Base-by-base conservation (phyloP, 192 early-diverging fungal species). In the Powellomyces hirtus region DNA sequence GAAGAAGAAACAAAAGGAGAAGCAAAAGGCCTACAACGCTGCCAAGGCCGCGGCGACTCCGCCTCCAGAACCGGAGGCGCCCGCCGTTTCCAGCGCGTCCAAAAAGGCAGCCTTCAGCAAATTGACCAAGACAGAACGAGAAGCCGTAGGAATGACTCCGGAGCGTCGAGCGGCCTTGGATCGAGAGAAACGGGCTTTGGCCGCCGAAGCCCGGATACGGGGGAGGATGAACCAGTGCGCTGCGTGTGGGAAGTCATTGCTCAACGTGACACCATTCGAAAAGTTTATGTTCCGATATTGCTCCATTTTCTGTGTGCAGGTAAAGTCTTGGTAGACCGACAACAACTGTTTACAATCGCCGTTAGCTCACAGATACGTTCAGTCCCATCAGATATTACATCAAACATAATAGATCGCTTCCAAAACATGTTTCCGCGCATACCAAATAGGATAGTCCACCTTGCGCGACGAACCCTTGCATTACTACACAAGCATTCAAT, bases 121-220 rank as follows among this genome's bases (percentile, higher is more conserved):
- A 7, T 40, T 84, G 7, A 62, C 34, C 18, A 79, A 77, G 53
- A 72, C 68, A 0, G 73, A 77, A 22, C 45, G 66, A 29, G 75
- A 85, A 51, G 60, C 73, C 7, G 70, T 79, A 66, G 85, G 85
- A 4, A 81, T 86, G 77, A 80, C 89, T 13, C 86, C 90, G 0
- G 92, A 94, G 73, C 76, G 78, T 58, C 75, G 89, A 4, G 82
- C 80, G 74, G 73, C 83, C 45, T 67, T 94, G 29, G 92, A 94
- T 62, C 77, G 92, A 42, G 92, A 94, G 61, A 87, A 89, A 56
- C 44, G 84, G 71, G 90, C 90, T 1, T 71, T 81, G 57, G 92
- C 92, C 1, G 90, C 90, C 1, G 92, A 94, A 66, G 85, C 86
- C 11, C 74, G 90, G 30, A 79, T 89, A 55, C 2, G 72, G 64